A percentile compares a stretch with the other conserved stretches of the same genome.
These are phyloP conservation scores for Tagetes erecta DNA, from an alignment of 129 eudicot genomes.

Conservation along the genomic window DNA sequence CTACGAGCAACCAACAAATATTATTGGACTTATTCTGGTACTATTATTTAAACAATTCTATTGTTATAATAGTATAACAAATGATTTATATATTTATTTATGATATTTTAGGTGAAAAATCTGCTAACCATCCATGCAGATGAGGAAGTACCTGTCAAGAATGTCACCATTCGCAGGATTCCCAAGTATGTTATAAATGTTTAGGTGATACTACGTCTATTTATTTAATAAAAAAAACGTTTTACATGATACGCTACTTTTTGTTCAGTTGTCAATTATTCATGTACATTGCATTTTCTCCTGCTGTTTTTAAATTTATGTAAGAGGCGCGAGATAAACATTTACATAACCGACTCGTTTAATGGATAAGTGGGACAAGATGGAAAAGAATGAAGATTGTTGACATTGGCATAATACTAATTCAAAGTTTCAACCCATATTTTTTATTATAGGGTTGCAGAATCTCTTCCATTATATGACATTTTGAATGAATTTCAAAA, in stretches of 20 bases:
- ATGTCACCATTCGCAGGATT: slow-evolving; percentile 78
- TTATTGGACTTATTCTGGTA: slow-evolving; percentile 74
- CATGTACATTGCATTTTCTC: neutral
- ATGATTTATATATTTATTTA: neutral
- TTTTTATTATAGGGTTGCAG: slow-evolving; percentile 63
- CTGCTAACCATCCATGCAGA: slow-evolving; percentile 71
- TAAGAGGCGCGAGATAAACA: neutral
- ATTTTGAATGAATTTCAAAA: slow-evolving; percentile 91
- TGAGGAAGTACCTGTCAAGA: slow-evolving; percentile 71
- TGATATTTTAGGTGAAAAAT: slow-evolving; percentile 60
- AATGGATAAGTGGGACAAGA: neutral
- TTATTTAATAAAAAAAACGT: neutral
- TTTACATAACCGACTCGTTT: neutral
- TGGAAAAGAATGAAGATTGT: neutral
- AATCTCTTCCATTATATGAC: slow-evolving; percentile 77
- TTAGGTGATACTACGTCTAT: neutral
- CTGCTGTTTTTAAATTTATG: neutral
- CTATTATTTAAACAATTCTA: neutral
- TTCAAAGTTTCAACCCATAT: neutral
- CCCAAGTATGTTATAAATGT: slow-evolving; percentile 49
- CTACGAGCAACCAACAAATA: slow-evolving; percentile 69
- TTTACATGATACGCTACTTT: neutral
- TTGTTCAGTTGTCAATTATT: neutral
- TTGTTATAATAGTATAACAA: slow-evolving; percentile 9
- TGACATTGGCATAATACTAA: neutral